These are phyloP conservation scores for Globisporangium ultimum DNA, from an alignment of 352 stramenopile species.

Conservation along the genomic window DNA sequence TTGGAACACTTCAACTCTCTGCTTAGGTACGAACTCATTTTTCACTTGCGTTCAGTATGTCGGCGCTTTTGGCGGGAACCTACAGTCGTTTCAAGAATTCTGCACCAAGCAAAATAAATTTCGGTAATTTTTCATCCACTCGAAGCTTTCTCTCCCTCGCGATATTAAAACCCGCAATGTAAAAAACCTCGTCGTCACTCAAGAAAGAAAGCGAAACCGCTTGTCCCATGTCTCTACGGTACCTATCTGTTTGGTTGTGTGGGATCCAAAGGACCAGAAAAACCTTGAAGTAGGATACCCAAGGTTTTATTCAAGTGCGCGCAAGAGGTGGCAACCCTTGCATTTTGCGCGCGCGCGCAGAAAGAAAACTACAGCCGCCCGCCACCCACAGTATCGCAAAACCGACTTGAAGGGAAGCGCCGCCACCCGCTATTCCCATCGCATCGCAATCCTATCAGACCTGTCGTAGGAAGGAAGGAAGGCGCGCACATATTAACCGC, in stretches of 20 bases:
- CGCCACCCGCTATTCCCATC: background rate
- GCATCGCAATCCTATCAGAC: background rate
- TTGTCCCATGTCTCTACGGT: no score
- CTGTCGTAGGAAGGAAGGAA: background rate
- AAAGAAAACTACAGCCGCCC: slow-evolving; percentile 7
- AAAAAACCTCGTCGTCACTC: background rate
- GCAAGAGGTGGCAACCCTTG: background rate
- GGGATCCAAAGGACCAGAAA: background rate
- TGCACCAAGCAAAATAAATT: background rate
- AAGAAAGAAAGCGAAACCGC: background rate
- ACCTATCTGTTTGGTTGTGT: background rate
- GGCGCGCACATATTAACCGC: background rate
- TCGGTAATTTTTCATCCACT: background rate
- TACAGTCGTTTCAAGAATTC: slow-evolving; percentile 1
- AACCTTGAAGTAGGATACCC: background rate
- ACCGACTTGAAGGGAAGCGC: background rate
- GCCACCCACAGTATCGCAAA: background rate
- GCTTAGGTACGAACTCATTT: background rate
- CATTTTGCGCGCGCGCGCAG: background rate
- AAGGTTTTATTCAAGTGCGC: background rate
- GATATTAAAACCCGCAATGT: background rate
- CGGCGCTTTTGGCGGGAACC: slow-evolving; percentile 6
- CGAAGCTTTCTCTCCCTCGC: background rate
- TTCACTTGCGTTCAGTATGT: background rate
- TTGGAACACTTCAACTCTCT: slow-evolving; percentile 4